Conservation (phyloP, 1,284 basidiomycete species). For the Xerocomus nothofagi region DNA sequence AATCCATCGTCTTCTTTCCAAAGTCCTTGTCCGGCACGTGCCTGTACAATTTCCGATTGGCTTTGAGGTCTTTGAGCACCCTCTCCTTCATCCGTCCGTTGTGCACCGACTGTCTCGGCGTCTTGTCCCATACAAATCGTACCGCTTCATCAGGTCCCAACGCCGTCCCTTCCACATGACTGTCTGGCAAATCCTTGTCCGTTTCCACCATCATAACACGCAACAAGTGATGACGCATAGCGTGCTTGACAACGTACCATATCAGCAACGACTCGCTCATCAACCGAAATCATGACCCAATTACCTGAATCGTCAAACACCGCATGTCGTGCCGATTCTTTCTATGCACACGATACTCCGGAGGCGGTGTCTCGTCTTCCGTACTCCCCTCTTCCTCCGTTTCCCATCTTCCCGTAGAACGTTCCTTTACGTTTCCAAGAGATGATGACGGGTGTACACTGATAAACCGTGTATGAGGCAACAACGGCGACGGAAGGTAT, state of each 20-base stretch:
- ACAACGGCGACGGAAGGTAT: slow-evolving; percentile 15
- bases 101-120: slow-evolving; percentile 66
- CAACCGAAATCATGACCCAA: slow-evolving; percentile 8
- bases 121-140: slow-evolving; percentile 76
- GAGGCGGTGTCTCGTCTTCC: slow-evolving; percentile 35
- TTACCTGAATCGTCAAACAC: slow-evolving; percentile 64
- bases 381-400: slow-evolving; percentile 39
- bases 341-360: slow-evolving; percentile 43
- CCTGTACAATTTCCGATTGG: slow-evolving; percentile 54
- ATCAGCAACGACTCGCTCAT: slow-evolving; percentile 5
- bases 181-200: slow-evolving; percentile 60
- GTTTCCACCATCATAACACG: slow-evolving; percentile 54
- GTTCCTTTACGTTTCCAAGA: slow-evolving; percentile 33
- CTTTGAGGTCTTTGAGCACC: slow-evolving; percentile 57
- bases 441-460: slow-evolving; percentile 20
- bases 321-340: slow-evolving; percentile 59
- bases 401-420: slow-evolving; percentile 35
- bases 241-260: slow-evolving; percentile 46
- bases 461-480: slow-evolving; percentile 25
- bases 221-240: slow-evolving; percentile 63
- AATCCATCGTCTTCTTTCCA: slow-evolving; percentile 55
- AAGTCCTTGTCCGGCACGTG: slow-evolving; percentile 68
- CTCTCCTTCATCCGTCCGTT: slow-evolving; percentile 68
- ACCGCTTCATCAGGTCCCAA: slow-evolving; percentile 50
- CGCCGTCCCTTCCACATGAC: slow-evolving; percentile 51